phyloP scores from a whole-genome alignment of 1,284 basidiomycete genomes.

The Marasmius sp. region DNA sequence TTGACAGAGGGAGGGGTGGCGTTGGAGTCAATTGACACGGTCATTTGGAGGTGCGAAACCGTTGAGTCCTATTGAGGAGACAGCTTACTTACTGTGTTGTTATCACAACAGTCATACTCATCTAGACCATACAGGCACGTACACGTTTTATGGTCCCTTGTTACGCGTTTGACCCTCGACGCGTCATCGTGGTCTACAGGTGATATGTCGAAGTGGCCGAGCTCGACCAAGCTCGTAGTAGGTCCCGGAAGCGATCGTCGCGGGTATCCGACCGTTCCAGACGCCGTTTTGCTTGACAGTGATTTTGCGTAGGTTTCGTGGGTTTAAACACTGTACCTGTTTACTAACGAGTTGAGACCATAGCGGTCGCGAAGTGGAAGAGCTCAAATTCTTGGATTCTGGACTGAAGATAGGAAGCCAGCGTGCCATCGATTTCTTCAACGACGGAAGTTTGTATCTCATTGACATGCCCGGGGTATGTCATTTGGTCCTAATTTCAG shows the following conservation, averaged over 20 bases:
- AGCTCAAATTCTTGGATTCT: conserved; percentile 14
- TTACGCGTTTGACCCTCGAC: too few relatives aligned
- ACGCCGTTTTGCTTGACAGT: conserved; percentile 14
- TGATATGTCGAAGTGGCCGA: conserved; percentile 23
- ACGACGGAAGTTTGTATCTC: conserved; percentile 22
- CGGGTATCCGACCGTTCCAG: conserved; percentile 11
- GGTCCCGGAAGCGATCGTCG: conserved; percentile 12
- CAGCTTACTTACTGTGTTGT: too few relatives aligned
- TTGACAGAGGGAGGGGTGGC: conserved; percentile 16
- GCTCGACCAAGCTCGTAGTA: conserved; percentile 18
- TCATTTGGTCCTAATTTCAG: neutral
- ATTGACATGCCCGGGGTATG: conserved; percentile 21
- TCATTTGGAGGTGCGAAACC: conserved; percentile 16
- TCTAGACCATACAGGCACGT: conserved; percentile 20
- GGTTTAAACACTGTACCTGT: neutral
- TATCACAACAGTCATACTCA: conserved; percentile 18
- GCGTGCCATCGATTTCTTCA: conserved; percentile 18
- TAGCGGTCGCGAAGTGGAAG: conserved; percentile 15
- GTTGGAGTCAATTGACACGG: conserved; percentile 17
- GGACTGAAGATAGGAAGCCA: conserved; percentile 16
- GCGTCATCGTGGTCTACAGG: conserved; percentile 3
- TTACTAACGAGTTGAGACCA: neutral
- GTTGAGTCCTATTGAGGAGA: too few relatives aligned
- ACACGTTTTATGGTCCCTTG: too few relatives aligned
- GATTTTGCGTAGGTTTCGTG: conserved; percentile 19